These are phyloP conservation scores for Pochonia chlamydosporia DNA, from an alignment of 2,329 filamentous ascomycete species.

Conservation along the genomic window DNA sequence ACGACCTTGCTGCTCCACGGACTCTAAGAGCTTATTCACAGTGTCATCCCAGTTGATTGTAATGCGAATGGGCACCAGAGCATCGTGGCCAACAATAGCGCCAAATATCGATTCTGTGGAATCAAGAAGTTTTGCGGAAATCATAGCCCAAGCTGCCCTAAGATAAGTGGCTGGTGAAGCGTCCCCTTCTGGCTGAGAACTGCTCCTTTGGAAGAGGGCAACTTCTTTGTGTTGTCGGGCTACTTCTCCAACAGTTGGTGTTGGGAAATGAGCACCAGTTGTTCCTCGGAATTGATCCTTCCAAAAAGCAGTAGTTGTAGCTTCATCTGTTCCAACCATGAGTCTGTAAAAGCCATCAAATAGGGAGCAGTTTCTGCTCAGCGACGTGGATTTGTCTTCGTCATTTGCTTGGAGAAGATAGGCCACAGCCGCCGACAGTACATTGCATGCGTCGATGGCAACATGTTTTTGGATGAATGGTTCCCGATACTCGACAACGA, in stretches of 20 bases:
- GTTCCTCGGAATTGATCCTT: slow-evolving; percentile 4
- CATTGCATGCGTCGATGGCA: slow-evolving; percentile 2
- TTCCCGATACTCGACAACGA: slow-evolving; percentile 9
- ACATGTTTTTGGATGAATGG: slow-evolving; percentile 1
- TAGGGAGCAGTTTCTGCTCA: not conserved
- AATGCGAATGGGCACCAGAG: slow-evolving; percentile 12
- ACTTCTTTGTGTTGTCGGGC: not conserved
- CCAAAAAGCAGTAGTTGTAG: slow-evolving; percentile 5
- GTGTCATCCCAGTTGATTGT: slow-evolving; percentile 4
- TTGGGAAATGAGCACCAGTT: slow-evolving; percentile 6
- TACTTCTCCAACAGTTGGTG: not conserved
- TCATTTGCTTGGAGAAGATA: slow-evolving; percentile 2
- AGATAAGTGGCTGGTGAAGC: not conserved
- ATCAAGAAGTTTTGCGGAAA: not conserved
- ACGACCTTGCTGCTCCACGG: slow-evolving; percentile 15
- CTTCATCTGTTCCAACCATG: slow-evolving; percentile 2
- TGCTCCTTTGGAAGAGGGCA: not conserved
- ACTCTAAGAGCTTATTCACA: slow-evolving; percentile 5
- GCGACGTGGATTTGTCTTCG: not conserved
- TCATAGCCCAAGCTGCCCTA: not conserved
- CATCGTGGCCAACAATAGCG: not conserved
- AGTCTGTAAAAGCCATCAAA: slow-evolving; percentile 8
- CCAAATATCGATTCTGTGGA: not conserved
- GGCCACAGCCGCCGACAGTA: slow-evolving; percentile 3
- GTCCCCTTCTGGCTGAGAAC: not conserved